Conservation (phyloP, 495 filamentous ascomycete species). For the Baudoinia panamericana region DNA sequence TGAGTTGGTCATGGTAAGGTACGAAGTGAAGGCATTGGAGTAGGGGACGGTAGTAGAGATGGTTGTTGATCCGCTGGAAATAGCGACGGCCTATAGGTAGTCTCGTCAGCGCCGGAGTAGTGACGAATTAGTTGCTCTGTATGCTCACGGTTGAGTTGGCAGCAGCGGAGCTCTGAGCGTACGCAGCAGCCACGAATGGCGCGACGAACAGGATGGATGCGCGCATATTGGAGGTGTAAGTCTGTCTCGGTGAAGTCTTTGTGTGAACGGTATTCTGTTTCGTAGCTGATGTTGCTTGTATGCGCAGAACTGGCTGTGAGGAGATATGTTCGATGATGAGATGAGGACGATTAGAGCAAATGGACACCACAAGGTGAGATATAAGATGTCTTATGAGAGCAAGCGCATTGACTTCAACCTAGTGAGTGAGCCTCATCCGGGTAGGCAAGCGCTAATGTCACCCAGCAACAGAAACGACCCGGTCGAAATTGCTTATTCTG, state of each 20-base stretch:
- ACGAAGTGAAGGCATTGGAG: constrained; percentile 34
- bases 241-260: too few species aligned
- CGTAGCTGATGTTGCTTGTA: background rate
- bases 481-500: constrained; percentile 2
- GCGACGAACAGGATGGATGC: constrained; percentile 25
- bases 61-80: constrained; percentile 8
- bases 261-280: constrained; percentile 9
- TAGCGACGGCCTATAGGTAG: background rate
- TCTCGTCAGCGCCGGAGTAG: background rate
- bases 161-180: constrained; percentile 17
- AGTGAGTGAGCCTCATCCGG: background rate
- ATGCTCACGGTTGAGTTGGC: constrained; percentile 1
- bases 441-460: background rate
- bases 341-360: background rate
- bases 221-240: constrained; percentile 25
- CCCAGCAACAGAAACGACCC: background rate
- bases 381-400: too few species aligned
- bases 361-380: background rate
- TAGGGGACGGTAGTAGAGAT: constrained; percentile 16
- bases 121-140: background rate
- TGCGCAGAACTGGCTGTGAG: background rate
- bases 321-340: background rate
- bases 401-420: too few species aligned
- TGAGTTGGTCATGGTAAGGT: constrained; percentile 41
- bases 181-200: constrained; percentile 24